Evolutionary conservation across 148 eudicot genomes (phyloP).

Genomic region (Silene conica): DNA sequence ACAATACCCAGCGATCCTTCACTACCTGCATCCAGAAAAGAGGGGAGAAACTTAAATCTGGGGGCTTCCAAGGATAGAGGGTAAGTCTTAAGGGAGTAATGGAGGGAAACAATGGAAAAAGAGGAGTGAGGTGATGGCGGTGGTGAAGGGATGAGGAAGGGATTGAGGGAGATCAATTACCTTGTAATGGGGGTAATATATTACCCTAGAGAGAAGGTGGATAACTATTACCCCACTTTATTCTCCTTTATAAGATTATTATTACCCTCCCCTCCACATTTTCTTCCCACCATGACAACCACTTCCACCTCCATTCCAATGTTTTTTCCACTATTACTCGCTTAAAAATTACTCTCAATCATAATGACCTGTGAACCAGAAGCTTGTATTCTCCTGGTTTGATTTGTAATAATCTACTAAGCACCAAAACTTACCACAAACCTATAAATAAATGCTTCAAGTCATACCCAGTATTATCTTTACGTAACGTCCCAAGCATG

Average conservation of each 20-base stretch:
- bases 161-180: not conserved
- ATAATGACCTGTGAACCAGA: not conserved
- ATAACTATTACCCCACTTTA: not conserved
- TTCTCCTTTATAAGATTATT: not conserved
- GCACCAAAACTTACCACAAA: slow-evolving; percentile 26
- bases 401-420: not conserved
- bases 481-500: slow-evolving; percentile 91
- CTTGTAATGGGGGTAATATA: not conserved
- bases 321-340: not conserved
- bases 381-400: not conserved
- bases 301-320: not conserved
- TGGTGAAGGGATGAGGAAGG: not conserved
- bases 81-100: not conserved
- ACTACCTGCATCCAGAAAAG: slow-evolving; percentile 54
- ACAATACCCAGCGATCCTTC: slow-evolving; percentile 95
- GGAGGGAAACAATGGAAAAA: not conserved
- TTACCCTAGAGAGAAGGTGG: not conserved
- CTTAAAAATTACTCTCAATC: not conserved
- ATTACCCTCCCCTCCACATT: not conserved
- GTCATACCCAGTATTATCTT: slow-evolving; percentile 99
- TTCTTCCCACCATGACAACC: not conserved
- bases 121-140: not conserved
- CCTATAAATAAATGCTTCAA: slow-evolving; percentile 98
- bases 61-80: not conserved
- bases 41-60: not conserved